phyloP scores from a whole-genome alignment of 805 yeast genomes.

The Priceomyces carsonii region DNA sequence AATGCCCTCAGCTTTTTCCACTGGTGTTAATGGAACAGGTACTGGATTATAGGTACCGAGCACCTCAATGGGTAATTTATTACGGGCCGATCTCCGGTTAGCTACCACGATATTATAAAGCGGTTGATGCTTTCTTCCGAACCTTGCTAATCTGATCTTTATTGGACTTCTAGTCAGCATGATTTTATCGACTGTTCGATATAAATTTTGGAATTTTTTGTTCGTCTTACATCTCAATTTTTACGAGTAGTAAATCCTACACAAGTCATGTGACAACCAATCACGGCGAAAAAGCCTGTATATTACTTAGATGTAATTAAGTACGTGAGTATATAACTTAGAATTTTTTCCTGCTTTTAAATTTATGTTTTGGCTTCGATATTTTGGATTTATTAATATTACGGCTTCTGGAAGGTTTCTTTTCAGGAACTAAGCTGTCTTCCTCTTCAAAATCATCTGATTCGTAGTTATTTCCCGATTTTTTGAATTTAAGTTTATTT shows the following conservation, averaged over 20 bases:
- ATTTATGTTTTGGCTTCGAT: slow-evolving; percentile 47
- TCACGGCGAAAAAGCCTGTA: too few species aligned
- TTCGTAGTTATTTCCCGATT: slow-evolving; percentile 52
- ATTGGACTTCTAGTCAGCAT: slow-evolving; percentile 59
- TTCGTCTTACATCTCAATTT: too few species aligned
- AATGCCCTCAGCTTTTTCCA: slow-evolving; percentile 55
- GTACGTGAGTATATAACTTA: too few species aligned
- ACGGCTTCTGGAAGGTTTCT: slow-evolving; percentile 11
- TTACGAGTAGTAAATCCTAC: too few species aligned
- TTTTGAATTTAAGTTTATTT: slow-evolving; percentile 85
- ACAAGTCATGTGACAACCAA: background rate
- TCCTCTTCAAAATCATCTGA: slow-evolving; percentile 51
- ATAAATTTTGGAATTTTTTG: slow-evolving; percentile 1
- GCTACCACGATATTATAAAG: slow-evolving; percentile 91
- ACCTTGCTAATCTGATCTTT: slow-evolving; percentile 86
- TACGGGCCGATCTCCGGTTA: slow-evolving; percentile 72
- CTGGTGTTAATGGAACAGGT: slow-evolving; percentile 66
- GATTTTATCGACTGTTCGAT: background rate
- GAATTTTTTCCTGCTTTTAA: slow-evolving; percentile 61
- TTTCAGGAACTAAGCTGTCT: slow-evolving; percentile 11
- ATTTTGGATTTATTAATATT: slow-evolving; percentile 23
- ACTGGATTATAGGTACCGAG: slow-evolving; percentile 90
- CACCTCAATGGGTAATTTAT: slow-evolving; percentile 89
- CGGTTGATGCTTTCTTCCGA: slow-evolving; percentile 88
- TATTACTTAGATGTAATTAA: too few species aligned